These are phyloP conservation scores for Lunularia cruciata DNA, from an alignment of 225 moss, liverwort and hornwort species.

Conservation along the genomic window DNA sequence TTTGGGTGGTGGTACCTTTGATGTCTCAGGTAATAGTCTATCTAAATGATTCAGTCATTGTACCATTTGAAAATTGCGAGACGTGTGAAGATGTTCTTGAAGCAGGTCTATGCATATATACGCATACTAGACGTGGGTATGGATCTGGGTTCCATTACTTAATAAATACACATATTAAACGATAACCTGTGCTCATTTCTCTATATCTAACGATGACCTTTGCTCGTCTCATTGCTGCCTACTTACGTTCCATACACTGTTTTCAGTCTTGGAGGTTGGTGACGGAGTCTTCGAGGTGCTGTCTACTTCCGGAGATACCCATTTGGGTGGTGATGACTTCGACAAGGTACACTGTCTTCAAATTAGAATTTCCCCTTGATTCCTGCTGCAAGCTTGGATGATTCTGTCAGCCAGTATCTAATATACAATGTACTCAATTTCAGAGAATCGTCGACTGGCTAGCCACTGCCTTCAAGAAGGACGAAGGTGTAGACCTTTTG, in stretches of 20 bases:
- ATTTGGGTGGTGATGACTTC: conserved; percentile 95
- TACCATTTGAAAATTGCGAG: too few species aligned
- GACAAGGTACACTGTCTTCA: conserved; percentile 58
- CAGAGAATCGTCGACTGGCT: conserved; percentile 96
- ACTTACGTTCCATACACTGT: too few species aligned
- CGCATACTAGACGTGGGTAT: too few species aligned
- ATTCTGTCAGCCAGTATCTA: too few species aligned
- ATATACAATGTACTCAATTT: conserved; percentile 1
- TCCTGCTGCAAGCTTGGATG: too few species aligned
- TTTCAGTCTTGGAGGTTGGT: conserved; percentile 78
- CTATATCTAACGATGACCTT: neutral
- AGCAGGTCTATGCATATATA: too few species aligned
- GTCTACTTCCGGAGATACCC: conserved; percentile 87
- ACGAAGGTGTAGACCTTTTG: conserved; percentile 82
- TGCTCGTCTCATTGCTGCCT: too few species aligned
- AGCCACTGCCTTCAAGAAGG: conserved; percentile 71
- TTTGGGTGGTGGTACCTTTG: conserved; percentile 91
- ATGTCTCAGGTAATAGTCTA: conserved; percentile 66
- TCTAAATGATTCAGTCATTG: too few species aligned
- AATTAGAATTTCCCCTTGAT: too few species aligned
- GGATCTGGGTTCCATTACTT: too few species aligned
- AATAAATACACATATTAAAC: too few species aligned
- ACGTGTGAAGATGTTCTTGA: too few species aligned
- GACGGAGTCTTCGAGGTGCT: conserved; percentile 92
- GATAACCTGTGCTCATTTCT: neutral